These are phyloP conservation scores for Ceratobasidium sp. DNA, from an alignment of 1,284 basidiomycete species.

Conservation along the genomic window DNA sequence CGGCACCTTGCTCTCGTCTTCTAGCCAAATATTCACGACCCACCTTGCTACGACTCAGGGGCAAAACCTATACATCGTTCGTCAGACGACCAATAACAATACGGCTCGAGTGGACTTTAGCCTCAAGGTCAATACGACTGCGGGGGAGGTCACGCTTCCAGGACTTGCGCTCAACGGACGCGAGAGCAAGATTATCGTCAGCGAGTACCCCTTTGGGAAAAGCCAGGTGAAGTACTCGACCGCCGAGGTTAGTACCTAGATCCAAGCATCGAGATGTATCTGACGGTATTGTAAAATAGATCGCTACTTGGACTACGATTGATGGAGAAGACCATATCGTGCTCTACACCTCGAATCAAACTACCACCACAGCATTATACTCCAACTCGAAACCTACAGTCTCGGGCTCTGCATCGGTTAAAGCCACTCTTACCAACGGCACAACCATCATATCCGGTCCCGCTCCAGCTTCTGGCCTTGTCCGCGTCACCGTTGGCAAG, in stretches of 20 bases:
- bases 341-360: slow-evolving; percentile 59
- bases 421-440: slow-evolving; percentile 46
- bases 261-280: not conserved
- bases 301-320: slow-evolving; percentile 59
- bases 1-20: not conserved
- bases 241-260: slow-evolving; percentile 30
- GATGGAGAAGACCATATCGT: slow-evolving; percentile 58
- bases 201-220: slow-evolving; percentile 39
- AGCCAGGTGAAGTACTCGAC: slow-evolving; percentile 33
- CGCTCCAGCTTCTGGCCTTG: slow-evolving; percentile 55
- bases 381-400: slow-evolving; percentile 18
- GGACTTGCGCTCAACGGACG: slow-evolving; percentile 19
- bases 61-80: slow-evolving; percentile 21
- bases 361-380: slow-evolving; percentile 51
- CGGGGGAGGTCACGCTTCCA: not conserved
- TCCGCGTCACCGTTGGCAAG: slow-evolving; percentile 53
- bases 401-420: slow-evolving; percentile 49
- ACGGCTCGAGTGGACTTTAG: slow-evolving; percentile 3
- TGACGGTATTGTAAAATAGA: slow-evolving; percentile 49
- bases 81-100: slow-evolving; percentile 24
- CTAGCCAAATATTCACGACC: slow-evolving; percentile 57
- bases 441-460: slow-evolving; percentile 57
- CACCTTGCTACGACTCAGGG: slow-evolving; percentile 56
- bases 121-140: slow-evolving; percentile 6
- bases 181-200: slow-evolving; percentile 33